These are phyloP conservation scores for Mortierella sp. DNA, from an alignment of 371 early-diverging fungal genomes.

Conservation along the genomic window DNA sequence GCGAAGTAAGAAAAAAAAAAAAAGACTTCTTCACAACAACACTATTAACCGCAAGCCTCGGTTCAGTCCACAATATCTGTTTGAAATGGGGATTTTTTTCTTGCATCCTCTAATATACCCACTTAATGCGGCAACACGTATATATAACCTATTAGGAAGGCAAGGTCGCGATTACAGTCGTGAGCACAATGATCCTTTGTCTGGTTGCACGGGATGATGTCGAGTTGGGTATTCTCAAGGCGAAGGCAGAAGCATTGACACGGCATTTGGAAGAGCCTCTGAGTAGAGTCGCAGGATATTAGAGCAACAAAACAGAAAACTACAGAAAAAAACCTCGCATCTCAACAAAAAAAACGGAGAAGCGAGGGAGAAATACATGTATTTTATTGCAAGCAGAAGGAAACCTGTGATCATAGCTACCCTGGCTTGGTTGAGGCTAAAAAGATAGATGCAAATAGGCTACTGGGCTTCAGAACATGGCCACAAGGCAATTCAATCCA, in stretches of 20 bases:
- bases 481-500: no score
- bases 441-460: no score
- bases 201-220: conserved; percentile 70
- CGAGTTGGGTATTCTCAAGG: conserved; percentile 76
- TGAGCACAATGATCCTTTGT: conserved; percentile 78
- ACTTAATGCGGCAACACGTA: no score
- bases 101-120: neutral
- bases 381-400: no score
- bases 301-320: neutral
- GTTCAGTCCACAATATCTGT: no score
- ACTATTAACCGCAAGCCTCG: neutral
- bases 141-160: conserved; percentile 76
- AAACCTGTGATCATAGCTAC: no score
- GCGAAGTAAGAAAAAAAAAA: conserved; percentile 63
- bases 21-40: neutral
- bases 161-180: conserved; percentile 67
- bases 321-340: no score
- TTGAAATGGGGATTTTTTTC: no score
- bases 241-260: conserved; percentile 71
- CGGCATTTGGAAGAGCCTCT: conserved; percentile 72
- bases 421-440: no score
- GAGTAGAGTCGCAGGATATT: conserved; percentile 61
- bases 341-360: neutral
- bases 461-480: no score
- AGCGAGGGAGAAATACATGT: no score